phyloP scores from a whole-genome alignment of 2,329 filamentous ascomycete species.

The Fusarium nygamai region DNA sequence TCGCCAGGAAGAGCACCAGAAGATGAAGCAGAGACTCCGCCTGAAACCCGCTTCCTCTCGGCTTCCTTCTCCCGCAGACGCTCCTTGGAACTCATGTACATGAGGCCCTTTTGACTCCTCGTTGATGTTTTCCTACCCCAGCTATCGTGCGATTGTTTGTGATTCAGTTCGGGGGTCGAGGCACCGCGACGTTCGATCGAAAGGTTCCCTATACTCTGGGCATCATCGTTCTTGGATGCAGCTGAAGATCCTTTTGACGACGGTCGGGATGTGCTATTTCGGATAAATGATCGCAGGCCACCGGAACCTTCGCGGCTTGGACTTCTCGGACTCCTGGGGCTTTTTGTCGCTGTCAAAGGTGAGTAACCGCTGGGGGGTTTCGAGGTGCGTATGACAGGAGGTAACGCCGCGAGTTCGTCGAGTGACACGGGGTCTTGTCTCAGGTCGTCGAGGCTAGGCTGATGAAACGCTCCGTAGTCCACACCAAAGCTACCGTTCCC shows the following conservation, averaged over 20 bases:
- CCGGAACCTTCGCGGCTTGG: slow-evolving; percentile 58
- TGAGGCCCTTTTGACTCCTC: slow-evolving; percentile 66
- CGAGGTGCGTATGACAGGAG: slow-evolving; percentile 82
- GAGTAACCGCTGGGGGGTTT: slow-evolving; percentile 83
- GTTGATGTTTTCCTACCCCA: slow-evolving; percentile 67
- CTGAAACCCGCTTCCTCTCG: slow-evolving; percentile 65
- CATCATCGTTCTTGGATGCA: slow-evolving; percentile 66
- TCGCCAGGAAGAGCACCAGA: slow-evolving; percentile 51
- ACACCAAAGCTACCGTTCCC: slow-evolving; percentile 72
- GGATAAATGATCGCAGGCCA: slow-evolving; percentile 69
- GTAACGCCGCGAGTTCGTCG: slow-evolving; percentile 68
- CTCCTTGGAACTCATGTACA: slow-evolving; percentile 80
- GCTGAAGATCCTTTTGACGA: slow-evolving; percentile 67
- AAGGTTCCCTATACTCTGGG: slow-evolving; percentile 70
- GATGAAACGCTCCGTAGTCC: slow-evolving; percentile 75
- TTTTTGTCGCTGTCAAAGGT: slow-evolving; percentile 72
- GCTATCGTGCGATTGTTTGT: slow-evolving; percentile 67
- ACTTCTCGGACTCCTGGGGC: slow-evolving; percentile 58
- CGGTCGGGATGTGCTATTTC: slow-evolving; percentile 61
- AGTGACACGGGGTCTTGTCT: slow-evolving; percentile 59
- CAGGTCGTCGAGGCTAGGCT: slow-evolving; percentile 60
- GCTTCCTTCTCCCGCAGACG: slow-evolving; percentile 69
- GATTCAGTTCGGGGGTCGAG: slow-evolving; percentile 60
- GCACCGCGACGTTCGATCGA: slow-evolving; percentile 68
- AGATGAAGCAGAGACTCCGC: slow-evolving; percentile 32